phyloP scores from a whole-genome alignment of 305 asterid species.

The Fraxinus dipetala region DNA sequence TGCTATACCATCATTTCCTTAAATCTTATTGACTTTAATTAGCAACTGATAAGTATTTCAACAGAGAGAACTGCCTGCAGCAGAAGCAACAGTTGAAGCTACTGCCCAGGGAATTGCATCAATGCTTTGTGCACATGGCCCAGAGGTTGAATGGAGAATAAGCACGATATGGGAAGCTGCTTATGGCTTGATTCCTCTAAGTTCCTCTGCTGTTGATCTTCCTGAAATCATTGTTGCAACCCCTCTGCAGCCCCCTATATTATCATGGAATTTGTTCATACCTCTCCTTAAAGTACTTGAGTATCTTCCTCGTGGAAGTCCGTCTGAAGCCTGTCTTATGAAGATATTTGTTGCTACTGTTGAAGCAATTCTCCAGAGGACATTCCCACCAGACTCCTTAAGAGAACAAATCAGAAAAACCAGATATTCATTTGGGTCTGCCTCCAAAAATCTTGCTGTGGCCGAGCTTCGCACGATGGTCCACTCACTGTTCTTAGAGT shows the following conservation, averaged over 20 bases:
- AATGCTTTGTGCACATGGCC: conserved; percentile 99
- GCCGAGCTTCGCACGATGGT: conserved; percentile 97
- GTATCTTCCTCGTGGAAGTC: conserved; percentile 98
- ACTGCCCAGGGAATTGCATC: conserved; percentile 99
- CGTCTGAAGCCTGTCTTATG: conserved; percentile 93
- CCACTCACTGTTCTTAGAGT: conserved; percentile 83
- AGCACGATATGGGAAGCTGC: conserved; percentile 99
- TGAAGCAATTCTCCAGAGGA: conserved; percentile 92
- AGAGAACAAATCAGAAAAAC: conserved; percentile 77
- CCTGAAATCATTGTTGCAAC: conserved; percentile 96
- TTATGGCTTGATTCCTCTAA: conserved; percentile 91
- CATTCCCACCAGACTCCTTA: conserved; percentile 82
- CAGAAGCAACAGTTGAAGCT: conserved; percentile 93
- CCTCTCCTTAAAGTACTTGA: conserved; percentile 97
- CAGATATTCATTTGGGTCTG: conserved; percentile 66
- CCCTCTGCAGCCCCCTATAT: conserved; percentile 87
- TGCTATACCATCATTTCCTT: conserved; percentile 7
- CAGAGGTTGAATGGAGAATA: conserved; percentile 99
- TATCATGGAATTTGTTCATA: conserved; percentile 90
- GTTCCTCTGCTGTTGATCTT: conserved; percentile 93
- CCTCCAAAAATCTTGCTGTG: conserved; percentile 92
- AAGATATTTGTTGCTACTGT: conserved; percentile 98
- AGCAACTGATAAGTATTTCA: conserved; percentile 29
- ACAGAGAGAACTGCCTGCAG: conserved; percentile 76
- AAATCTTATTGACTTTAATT: conserved; percentile 22